A percentile compares a stretch with the other conserved stretches of the same genome.
Evolutionary conservation across 208 protist species (phyloP).

Genomic region (Porcisia deanei): DNA sequence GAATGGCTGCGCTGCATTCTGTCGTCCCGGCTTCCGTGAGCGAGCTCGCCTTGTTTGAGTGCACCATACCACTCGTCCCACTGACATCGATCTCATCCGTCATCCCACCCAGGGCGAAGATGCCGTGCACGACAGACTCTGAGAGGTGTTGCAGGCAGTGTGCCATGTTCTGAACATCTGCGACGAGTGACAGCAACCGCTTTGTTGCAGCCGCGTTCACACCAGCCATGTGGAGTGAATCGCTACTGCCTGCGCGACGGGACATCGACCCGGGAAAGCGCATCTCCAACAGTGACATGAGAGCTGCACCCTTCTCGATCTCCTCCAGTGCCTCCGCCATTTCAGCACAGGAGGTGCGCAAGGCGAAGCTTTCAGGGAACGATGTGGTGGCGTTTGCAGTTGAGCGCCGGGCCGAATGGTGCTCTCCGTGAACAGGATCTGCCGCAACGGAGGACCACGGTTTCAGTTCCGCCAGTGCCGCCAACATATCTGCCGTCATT

Average conservation of each 20-base stretch:
- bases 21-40: constrained; percentile 5
- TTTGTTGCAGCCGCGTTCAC: neutral
- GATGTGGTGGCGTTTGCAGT: neutral
- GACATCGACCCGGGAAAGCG: neutral
- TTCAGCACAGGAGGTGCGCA: constrained; percentile 12
- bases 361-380: neutral
- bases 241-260: neutral
- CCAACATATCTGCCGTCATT: constrained; percentile 7
- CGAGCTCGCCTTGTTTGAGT: constrained; percentile 3
- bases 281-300: constrained; percentile 11
- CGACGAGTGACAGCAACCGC: constrained; percentile 16
- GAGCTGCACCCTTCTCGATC: constrained; percentile 8
- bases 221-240: neutral
- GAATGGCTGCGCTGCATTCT: neutral
- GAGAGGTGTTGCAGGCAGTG: constrained; percentile 27
- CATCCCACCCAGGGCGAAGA: constrained; percentile 22
- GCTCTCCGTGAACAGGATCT: neutral
- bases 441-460: constrained; percentile 23
- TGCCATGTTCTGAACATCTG: constrained; percentile 26
- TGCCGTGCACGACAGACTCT: constrained; percentile 33
- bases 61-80: neutral
- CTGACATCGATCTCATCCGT: neutral
- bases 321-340: constrained; percentile 20
- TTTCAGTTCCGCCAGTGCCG: constrained; percentile 10
- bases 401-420: neutral